Percentiles rank a stretch among this genome's conserved stretches.
Conservation (phyloP, 1,284 basidiomycete genomes). For the Leccinum subrobustum region DNA sequence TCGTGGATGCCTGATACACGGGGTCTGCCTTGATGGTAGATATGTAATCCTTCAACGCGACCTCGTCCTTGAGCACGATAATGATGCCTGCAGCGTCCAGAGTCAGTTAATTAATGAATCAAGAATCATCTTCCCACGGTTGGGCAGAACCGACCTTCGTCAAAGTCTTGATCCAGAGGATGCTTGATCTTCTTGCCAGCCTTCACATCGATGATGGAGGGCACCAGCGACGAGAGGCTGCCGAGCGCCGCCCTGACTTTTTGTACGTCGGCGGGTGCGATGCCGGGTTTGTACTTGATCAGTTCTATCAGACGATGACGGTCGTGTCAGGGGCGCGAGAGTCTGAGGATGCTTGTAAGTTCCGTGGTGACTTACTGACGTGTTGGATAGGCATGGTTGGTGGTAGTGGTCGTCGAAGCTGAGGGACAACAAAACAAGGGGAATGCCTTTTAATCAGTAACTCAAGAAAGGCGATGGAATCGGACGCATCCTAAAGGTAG, state of each 20-base stretch:
- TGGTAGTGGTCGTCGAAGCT: background rate
- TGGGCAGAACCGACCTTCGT: no score
- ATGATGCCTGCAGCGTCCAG: no score
- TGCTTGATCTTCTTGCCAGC: no score
- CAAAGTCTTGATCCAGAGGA: no score
- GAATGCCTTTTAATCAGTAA: conserved; percentile 41
- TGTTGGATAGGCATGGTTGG: conserved; percentile 26
- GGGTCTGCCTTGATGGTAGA: background rate
- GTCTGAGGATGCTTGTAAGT: no score
- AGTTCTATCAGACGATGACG: conserved; percentile 12
- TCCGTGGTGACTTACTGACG: conserved; percentile 16
- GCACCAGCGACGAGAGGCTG: no score
- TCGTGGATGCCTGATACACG: conserved; percentile 4
- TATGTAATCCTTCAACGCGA: background rate
- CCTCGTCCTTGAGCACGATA: background rate
- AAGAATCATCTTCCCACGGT: no score
- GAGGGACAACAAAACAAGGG: background rate
- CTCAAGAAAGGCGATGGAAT: conserved; percentile 6
- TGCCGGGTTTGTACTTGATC: conserved; percentile 21
- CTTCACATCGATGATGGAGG: no score
- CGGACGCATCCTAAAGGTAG: no score
- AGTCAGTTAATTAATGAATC: no score
- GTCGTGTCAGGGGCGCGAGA: background rate
- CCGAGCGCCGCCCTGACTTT: conserved; percentile 2
- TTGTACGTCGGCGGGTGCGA: conserved; percentile 4